A percentile compares a stretch with the other conserved stretches of the same genome.
These are phyloP conservation scores for Candida mesenterica DNA, from an alignment of 1,139 yeast species.

Conservation along the genomic window DNA sequence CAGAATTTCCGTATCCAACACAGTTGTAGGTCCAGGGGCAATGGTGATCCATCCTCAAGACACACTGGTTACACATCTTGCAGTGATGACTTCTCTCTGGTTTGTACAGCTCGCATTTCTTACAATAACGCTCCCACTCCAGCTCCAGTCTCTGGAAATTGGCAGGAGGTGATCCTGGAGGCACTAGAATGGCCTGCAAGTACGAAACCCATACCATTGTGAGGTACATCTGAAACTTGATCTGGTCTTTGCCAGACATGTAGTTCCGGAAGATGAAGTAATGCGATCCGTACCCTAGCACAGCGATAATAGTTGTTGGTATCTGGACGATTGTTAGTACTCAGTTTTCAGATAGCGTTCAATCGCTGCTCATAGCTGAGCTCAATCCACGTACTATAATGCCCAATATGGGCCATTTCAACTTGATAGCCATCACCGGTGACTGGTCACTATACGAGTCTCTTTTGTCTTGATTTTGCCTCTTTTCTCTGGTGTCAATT, in stretches of 20 bases:
- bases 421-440: conserved; percentile 41
- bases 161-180: conserved; percentile 60
- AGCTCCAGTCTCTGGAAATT: conserved; percentile 33
- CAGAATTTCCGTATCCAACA: conserved; percentile 75
- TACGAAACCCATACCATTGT: conserved; percentile 73
- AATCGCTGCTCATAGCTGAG: no score
- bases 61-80: conserved; percentile 58
- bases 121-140: conserved; percentile 62
- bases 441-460: no score
- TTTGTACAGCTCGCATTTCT: conserved; percentile 62
- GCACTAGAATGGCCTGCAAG: conserved; percentile 51
- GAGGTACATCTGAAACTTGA: conserved; percentile 48
- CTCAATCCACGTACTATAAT: conserved; percentile 50
- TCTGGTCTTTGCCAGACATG: conserved; percentile 38
- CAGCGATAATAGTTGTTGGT: conserved; percentile 42
- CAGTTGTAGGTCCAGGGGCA: conserved; percentile 86
- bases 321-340: no score
- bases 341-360: no score
- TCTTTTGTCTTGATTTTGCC: background rate
- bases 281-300: conserved; percentile 66
- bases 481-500: no score
- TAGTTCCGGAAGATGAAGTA: conserved; percentile 52
- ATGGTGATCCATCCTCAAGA: conserved; percentile 82
- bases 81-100: conserved; percentile 85
- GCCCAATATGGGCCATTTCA: conserved; percentile 61